A percentile compares a stretch with the other conserved stretches of the same genome.
Conservation (phyloP, 2,329 filamentous ascomycete species). For the Aspergillus arachidicola region DNA sequence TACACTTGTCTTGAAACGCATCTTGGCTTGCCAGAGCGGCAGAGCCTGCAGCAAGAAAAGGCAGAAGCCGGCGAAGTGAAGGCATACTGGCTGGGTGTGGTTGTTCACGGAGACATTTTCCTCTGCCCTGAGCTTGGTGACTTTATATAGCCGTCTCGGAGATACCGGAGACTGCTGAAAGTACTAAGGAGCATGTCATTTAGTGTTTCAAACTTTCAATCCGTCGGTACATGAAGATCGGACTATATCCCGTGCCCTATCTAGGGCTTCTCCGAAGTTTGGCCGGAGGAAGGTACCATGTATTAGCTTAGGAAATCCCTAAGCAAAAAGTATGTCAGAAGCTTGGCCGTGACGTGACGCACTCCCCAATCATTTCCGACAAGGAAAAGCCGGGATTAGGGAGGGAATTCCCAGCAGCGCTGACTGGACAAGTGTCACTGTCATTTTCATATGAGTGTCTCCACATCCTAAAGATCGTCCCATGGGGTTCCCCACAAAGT, state of each 20-base stretch:
- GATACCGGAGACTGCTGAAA: background rate
- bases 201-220: background rate
- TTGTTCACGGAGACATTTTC: background rate
- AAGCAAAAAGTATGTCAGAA: background rate
- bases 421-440: background rate
- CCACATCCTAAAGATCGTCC: conserved; percentile 12
- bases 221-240: background rate
- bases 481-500: conserved; percentile 8
- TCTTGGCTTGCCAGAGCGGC: conserved; percentile 26
- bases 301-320: background rate
- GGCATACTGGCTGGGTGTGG: conserved; percentile 12
- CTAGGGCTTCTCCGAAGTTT: conserved; percentile 6
- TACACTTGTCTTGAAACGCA: conserved; percentile 29
- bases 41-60: conserved; percentile 24
- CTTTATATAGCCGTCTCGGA: background rate
- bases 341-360: background rate
- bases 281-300: conserved; percentile 1
- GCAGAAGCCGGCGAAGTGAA: conserved; percentile 13
- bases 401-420: background rate
- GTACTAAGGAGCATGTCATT: background rate
- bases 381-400: conserved; percentile 6
- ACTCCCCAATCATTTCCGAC: background rate
- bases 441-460: background rate
- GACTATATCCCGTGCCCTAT: background rate
- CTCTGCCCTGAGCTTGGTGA: background rate